Base-by-base conservation (phyloP, 257 asterid genomes). In the Gentiana macrophylla region DNA sequence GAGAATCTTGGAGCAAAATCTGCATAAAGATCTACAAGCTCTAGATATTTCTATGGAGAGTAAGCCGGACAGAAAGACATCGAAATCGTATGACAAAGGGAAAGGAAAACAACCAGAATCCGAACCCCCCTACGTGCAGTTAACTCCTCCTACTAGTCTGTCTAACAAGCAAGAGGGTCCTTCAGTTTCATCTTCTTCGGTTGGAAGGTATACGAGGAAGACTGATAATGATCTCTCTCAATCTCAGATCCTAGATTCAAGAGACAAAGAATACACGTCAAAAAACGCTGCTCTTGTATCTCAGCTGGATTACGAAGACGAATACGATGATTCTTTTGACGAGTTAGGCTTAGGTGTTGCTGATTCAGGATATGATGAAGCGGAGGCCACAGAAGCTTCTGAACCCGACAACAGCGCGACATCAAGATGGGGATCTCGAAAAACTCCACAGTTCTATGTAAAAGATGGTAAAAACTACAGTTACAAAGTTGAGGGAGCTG, bases 381-480 rank as follows among this genome's bases (percentile, higher is more conserved):
- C 80, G 0, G 84, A 62, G 41, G 67, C 66, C 63, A 75, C 66
- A 59, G 56, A 45, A 44, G 78, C 51, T 51, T 57, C 41, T 32
- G 59, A 61, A 24, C 46, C 76, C 32, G 74, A 69, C 52, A 67
- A 63, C 50, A 13, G 1, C 4, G 4, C 49, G 32, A 41, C 46
- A 5, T 69, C 79, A 47, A 88, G 78, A 67, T 87, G 96, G 98
- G 63, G 60, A 4, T 84, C 95, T 2, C 81, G 79, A 51, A 84
- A 74, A 63, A 74, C 62, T 64, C 98, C 98, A 35, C 97, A 83
- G 45, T 92, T 66, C 47, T 92, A 79, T 36, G 98, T 92, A 32
- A 88, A 92, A 74, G 97, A 92, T 49, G 98, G 98, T 61, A 92
- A 85, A 69, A 92, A 92, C 59, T 92, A 92, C 76, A 79, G 94